These are phyloP conservation scores for Tripidium arundinaceum DNA, from an alignment of 202 grass and related monocot species.

Conservation along the genomic window DNA sequence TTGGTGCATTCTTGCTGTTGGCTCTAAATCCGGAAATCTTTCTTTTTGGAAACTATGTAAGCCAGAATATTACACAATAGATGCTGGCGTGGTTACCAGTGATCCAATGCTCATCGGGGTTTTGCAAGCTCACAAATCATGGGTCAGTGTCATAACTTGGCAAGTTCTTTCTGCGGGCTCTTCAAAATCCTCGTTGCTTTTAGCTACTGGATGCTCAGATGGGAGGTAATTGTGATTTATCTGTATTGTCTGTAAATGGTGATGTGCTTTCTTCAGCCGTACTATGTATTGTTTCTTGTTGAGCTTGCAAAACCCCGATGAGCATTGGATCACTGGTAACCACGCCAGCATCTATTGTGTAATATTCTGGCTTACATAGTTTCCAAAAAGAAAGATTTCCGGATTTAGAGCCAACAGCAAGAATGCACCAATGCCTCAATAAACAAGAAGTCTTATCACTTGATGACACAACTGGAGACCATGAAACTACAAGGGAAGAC, in stretches of 20 bases:
- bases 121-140: conserved; percentile 76
- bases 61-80: conserved; percentile 64
- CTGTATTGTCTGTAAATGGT: background rate
- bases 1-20: conserved; percentile 74
- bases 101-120: conserved; percentile 54
- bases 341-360: conserved; percentile 46
- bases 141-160: conserved; percentile 72
- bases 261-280: conserved; percentile 9
- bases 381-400: conserved; percentile 90
- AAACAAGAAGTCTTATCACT: conserved; percentile 24
- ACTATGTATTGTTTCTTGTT: background rate
- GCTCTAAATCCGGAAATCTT: conserved; percentile 69
- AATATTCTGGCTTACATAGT: conserved; percentile 56
- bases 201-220: conserved; percentile 69
- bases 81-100: conserved; percentile 39
- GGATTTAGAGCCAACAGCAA: conserved; percentile 74
- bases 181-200: conserved; percentile 47
- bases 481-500: conserved; percentile 64
- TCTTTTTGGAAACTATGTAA: conserved; percentile 77
- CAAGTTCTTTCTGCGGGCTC: conserved; percentile 35
- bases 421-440: conserved; percentile 51
- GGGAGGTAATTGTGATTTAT: conserved; percentile 53
- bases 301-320: conserved; percentile 61
- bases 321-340: conserved; percentile 54
- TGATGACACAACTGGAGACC: conserved; percentile 69